Evolutionary conservation across 441 rosid species (phyloP).

Genomic region (Codiaeum variegatum): DNA sequence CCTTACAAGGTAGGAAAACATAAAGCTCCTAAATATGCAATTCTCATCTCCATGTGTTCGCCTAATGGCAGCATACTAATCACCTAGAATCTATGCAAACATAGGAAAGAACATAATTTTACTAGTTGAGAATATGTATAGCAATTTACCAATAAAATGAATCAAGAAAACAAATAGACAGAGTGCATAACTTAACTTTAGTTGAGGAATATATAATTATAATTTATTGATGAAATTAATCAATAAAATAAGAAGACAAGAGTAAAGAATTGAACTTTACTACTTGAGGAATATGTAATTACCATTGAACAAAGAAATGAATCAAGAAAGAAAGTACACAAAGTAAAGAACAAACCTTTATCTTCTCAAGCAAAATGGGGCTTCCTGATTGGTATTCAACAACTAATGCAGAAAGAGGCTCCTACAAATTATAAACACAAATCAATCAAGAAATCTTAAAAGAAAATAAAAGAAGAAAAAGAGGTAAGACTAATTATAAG

Average conservation of each 20-base stretch:
- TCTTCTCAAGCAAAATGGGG: constrained; percentile 75
- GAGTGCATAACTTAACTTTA: no score
- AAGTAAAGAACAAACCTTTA: constrained; percentile 47
- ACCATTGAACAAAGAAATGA: background rate
- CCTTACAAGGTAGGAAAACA: constrained; percentile 86
- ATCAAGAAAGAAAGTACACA: background rate
- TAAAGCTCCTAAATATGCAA: constrained; percentile 85
- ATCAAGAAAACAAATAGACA: background rate
- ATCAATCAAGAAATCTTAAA: background rate
- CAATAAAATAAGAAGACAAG: background rate
- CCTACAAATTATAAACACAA: constrained; percentile 36
- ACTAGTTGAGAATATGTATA: background rate
- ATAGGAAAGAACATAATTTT: no score
- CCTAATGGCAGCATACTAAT: constrained; percentile 63
- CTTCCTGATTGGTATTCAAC: constrained; percentile 78
- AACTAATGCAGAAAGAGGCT: constrained; percentile 63
- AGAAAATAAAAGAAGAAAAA: background rate
- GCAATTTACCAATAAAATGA: background rate
- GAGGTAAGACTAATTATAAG: background rate
- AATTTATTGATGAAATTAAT: background rate
- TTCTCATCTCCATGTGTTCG: constrained; percentile 94
- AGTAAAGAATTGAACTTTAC: no score
- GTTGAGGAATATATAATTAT: background rate
- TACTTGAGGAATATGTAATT: background rate
- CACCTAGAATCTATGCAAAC: constrained; percentile 47